These are phyloP conservation scores for Aspergillus caelatus DNA, from an alignment of 2,329 filamentous ascomycete genomes.

Conservation along the genomic window DNA sequence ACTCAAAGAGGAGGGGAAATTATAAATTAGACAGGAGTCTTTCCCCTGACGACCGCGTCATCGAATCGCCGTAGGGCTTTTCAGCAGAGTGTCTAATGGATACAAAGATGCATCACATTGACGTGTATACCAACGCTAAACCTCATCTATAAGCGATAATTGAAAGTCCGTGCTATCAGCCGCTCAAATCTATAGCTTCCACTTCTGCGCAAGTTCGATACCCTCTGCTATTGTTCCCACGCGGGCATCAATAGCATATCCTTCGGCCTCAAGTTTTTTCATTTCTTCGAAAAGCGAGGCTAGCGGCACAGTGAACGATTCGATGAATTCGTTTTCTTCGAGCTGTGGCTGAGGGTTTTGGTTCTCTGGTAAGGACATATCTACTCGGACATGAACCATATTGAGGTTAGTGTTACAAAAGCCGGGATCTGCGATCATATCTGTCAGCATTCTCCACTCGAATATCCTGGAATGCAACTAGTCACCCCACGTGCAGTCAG, in stretches of 20 bases:
- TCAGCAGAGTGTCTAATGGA: not conserved
- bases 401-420: conserved; percentile 55
- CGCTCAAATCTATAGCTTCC: conserved; percentile 23
- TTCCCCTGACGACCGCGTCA: not conserved
- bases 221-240: conserved; percentile 79
- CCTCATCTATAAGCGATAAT: not conserved
- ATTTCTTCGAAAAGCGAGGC: conserved; percentile 67
- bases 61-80: not conserved
- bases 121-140: conserved; percentile 1
- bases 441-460: conserved; percentile 1
- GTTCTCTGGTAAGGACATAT: conserved; percentile 70
- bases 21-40: conserved; percentile 28
- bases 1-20: conserved; percentile 50
- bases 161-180: not conserved
- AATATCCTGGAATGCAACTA: not conserved
- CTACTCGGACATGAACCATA: conserved; percentile 71
- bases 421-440: conserved; percentile 44
- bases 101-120: not conserved
- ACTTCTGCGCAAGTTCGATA: conserved; percentile 68
- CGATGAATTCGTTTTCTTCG: conserved; percentile 81
- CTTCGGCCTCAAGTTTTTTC: conserved; percentile 67
- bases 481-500: not conserved
- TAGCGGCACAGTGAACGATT: conserved; percentile 72
- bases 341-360: conserved; percentile 69
- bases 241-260: conserved; percentile 77